Base-by-base conservation (phyloP, 768 basidiomycete species). In the Suillus clintonianus region DNA sequence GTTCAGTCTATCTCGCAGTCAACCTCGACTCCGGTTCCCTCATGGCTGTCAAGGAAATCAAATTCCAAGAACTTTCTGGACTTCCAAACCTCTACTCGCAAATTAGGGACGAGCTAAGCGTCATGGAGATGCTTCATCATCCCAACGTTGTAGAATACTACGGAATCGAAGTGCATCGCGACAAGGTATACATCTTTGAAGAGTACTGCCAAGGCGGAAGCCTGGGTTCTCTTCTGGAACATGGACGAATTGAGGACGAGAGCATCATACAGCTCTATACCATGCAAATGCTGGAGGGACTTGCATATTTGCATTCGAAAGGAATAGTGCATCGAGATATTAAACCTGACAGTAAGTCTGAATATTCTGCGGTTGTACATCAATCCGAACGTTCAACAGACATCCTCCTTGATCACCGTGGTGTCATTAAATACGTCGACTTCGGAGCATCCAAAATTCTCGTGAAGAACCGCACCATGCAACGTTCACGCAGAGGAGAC, bases 11-110 rank as follows among this genome's bases (percentile, higher is more conserved):
- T 75, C 86, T 95, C 54, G 97, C 96, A 19, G 91, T 98, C 77
- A 99, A 99, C 74, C 83, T 99, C 61, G 97, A 99, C 72, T 90
- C 92, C 1, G 94, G 96, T 53, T 91, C 92, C 48, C 87, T 98
- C 65, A 98, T 99, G 95, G 97, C 97, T 10, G 97, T 98, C 71
- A 99, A 99, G 79, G 97, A 99, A 80, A 95, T 99, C 75, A 94
- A 95, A 64, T 97, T 96, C 76, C 95, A 96, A 73, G 97, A 98
- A 74, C 80, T 97, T 14, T 88, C 93, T 6, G 94, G 93, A 22
- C 79, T 94, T 59, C 92, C 96, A 4, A 93, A 87, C 65, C 83
- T 99, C 32, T 94, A 94, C 78, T 85, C 92, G 59, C 93, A 96
- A 72, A 97, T 99, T 77, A 91, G 88, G 74, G 95, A 99, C 74